Conservation (phyloP, 208 protist genomes). For the Trypanosoma vivax region DNA sequence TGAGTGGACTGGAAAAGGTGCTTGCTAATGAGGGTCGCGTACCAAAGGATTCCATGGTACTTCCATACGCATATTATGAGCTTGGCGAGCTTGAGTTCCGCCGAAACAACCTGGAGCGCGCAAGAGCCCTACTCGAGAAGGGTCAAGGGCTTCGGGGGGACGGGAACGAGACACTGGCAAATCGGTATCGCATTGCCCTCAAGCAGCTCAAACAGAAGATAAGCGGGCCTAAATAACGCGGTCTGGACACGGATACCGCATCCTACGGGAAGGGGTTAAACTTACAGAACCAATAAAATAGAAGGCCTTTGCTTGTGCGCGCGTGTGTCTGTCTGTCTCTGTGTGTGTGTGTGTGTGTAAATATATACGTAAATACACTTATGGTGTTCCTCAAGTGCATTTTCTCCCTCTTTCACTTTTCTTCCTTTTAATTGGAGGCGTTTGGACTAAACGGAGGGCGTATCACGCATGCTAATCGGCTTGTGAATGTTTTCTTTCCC, state of each 20-base stretch:
- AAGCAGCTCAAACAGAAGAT: slow-evolving; percentile 77
- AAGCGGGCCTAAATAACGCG: slow-evolving; percentile 17
- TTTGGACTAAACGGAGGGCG: too few species aligned
- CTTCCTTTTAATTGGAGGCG: slow-evolving; percentile 18
- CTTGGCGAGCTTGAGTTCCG: slow-evolving; percentile 80
- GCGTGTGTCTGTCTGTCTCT: slow-evolving; percentile 6
- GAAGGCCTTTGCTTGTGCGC: too few species aligned
- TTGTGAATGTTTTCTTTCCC: too few species aligned
- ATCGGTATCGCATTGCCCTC: slow-evolving; percentile 84
- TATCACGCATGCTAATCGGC: too few species aligned
- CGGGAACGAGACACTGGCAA: slow-evolving; percentile 82
- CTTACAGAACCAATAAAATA: slow-evolving; percentile 8
- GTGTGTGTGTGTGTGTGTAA: slow-evolving; percentile 1
- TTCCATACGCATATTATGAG: slow-evolving; percentile 87
- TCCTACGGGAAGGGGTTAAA: not conserved
- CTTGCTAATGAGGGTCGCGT: slow-evolving; percentile 77
- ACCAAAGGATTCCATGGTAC: slow-evolving; percentile 78
- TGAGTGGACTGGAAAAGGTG: slow-evolving; percentile 58
- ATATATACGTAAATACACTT: slow-evolving; percentile 4
- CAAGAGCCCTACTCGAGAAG: slow-evolving; percentile 77
- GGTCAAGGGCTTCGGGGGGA: slow-evolving; percentile 81
- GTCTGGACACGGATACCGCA: too few species aligned
- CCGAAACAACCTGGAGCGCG: slow-evolving; percentile 49
- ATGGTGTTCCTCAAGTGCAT: slow-evolving; percentile 2
- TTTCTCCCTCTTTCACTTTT: slow-evolving; percentile 25